Conservation (phyloP, 1,139 yeast species). For the Saccharomyces hybrid region DNA sequence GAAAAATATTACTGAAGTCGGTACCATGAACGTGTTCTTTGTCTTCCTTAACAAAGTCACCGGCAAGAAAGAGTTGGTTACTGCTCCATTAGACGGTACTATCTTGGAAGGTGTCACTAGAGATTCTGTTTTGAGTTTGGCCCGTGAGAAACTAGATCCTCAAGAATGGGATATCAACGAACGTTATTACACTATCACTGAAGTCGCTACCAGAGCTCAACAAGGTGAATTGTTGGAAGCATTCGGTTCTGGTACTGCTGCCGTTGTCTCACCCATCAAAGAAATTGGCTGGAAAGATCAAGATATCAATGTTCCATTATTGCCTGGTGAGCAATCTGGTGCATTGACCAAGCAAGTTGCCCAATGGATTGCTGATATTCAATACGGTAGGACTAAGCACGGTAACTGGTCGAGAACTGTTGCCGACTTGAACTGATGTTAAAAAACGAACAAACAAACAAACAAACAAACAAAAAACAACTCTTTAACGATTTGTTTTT, state of each 20-base stretch:
- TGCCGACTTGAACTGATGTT: slow-evolving; percentile 9
- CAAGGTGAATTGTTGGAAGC: slow-evolving; percentile 86
- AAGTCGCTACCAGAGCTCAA: slow-evolving; percentile 65
- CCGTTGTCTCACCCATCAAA: slow-evolving; percentile 86
- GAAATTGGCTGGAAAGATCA: slow-evolving; percentile 72
- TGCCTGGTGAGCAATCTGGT: slow-evolving; percentile 70
- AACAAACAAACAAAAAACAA: background rate
- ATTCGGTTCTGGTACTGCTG: slow-evolving; percentile 95
- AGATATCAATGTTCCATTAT: slow-evolving; percentile 65
- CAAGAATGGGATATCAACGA: slow-evolving; percentile 73
- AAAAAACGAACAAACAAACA: background rate
- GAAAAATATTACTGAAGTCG: slow-evolving; percentile 86
- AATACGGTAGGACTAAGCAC: slow-evolving; percentile 73
- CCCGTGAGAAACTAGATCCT: slow-evolving; percentile 62
- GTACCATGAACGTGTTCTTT: slow-evolving; percentile 91
- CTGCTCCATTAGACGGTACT: slow-evolving; percentile 94
- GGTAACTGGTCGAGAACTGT: slow-evolving; percentile 34
- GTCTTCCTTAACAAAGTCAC: slow-evolving; percentile 60
- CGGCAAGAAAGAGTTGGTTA: slow-evolving; percentile 83
- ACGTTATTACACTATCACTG: slow-evolving; percentile 71
- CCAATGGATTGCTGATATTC: slow-evolving; percentile 78
- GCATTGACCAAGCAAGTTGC: slow-evolving; percentile 66
- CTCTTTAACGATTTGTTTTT: background rate
- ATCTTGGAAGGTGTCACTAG: slow-evolving; percentile 94
- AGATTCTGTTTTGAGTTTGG: slow-evolving; percentile 71